Evolutionary conservation across 2,329 filamentous ascomycete genomes (phyloP).

Genomic region (Periconia sp.): DNA sequence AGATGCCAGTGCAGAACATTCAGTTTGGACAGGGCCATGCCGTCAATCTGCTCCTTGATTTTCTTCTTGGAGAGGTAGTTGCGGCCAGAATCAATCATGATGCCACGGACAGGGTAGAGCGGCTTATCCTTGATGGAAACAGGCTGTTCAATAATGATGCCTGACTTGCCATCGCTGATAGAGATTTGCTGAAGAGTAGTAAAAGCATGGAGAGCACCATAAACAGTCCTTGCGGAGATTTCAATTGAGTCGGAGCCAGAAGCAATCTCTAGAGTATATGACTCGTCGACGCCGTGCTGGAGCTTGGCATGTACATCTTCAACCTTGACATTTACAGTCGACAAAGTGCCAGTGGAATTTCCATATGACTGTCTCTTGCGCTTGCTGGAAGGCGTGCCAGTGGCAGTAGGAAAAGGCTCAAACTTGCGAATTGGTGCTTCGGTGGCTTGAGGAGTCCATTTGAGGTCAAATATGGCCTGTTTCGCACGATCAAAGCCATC

Average conservation of each 20-base stretch:
- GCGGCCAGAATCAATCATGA: constrained; percentile 62
- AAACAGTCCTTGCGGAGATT: constrained; percentile 58
- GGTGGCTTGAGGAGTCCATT: constrained; percentile 61
- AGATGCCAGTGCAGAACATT: constrained; percentile 66
- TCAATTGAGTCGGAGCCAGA: constrained; percentile 49
- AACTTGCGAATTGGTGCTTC: constrained; percentile 60
- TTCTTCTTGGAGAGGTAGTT: constrained; percentile 61
- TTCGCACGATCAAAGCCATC: constrained; percentile 60
- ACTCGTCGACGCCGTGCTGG: constrained; percentile 63
- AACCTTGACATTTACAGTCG: constrained; percentile 54
- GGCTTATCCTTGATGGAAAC: constrained; percentile 59
- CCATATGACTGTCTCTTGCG: constrained; percentile 25
- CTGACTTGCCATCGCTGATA: constrained; percentile 54
- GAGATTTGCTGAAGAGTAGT: constrained; percentile 64
- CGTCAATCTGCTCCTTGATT: constrained; percentile 61
- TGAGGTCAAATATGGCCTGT: constrained; percentile 54
- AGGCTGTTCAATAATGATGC: constrained; percentile 59
- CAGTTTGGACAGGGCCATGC: constrained; percentile 62
- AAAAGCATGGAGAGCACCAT: constrained; percentile 62
- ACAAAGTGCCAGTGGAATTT: constrained; percentile 44
- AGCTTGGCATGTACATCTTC: constrained; percentile 54
- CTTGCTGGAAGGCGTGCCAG: constrained; percentile 21
- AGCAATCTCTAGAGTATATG: constrained; percentile 58
- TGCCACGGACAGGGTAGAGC: constrained; percentile 60
- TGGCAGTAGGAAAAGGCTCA: constrained; percentile 58